Evolutionary conservation across 257 asterid genomes (phyloP), one percentile per base, ranked within the genome.

Genomic region (Sherardia arvensis): DNA sequence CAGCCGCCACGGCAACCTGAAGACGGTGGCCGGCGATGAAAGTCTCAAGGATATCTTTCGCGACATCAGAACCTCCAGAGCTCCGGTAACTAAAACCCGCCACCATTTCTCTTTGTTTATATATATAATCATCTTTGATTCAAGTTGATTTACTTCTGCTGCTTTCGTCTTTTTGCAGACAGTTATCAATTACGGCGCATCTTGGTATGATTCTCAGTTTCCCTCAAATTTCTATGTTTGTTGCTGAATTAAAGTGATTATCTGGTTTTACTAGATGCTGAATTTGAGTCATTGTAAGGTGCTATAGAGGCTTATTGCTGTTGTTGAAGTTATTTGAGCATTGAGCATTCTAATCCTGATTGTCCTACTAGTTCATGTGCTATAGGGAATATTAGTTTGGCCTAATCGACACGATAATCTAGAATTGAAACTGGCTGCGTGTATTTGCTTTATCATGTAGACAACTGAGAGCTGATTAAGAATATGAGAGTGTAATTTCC

Each of bases 181-280:
- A 28, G 95, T 88, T 48, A 86, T 87, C 77, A 91, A 89, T 72
- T 91, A 88, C 28, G 98, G 97, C 8, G 97, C 95, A 27, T 79
- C 93, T 59, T 91, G 98, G 97, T 91, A 74, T 4, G 56, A 28
- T 18, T 32, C 40, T 23, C 5, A 59, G 1, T 57, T 55, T 1
- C 21, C 54, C 57, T 26, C 26, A 17, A 27, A 3, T 45, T 64
- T 28, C 29, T 62, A 9, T 18, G 38, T 62, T 14, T 33, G 1
- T 43, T 14, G 66, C 12, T 33, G 40, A 33, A 33, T 7, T 33
- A 33, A 11, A 33, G 40, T 33, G 7, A 33, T 36, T 15, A 23
- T 25, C 15, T 22, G 22, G 34, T 15, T 56, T 53, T 34, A 3
- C 1, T 36, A n/a, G n/a, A n/a, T 36, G 18, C 17, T 10, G 45